Base-by-base conservation (phyloP, 2,329 filamentous ascomycete species). In the Colletotrichum limetticola region DNA sequence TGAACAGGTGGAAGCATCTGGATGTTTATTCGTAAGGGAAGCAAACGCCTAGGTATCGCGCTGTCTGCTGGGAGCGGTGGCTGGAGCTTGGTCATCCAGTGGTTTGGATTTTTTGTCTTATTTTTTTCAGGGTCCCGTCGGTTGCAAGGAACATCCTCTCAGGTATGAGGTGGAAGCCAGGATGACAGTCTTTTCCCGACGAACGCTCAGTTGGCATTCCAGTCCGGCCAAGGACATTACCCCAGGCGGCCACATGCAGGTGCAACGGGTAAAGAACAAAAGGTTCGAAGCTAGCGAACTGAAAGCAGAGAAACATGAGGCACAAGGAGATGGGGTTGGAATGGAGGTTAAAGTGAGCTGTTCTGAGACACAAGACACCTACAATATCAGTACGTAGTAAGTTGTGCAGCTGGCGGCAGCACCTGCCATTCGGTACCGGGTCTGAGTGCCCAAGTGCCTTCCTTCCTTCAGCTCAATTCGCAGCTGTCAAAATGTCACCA, bases 61-160 rank as follows among this genome's bases (percentile, higher is more conserved):
- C 19, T 8, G 19, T 35, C 26, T 56, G 35, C 26, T 56, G 60
- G 52, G 22, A 63, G 22, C 57, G 52, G 66, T 64, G 70, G 70
- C 37, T 72, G 66, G 60, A 19, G 60, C 35, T 66, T 14, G 66
- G 71, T 62, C 53, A 66, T 66, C 35, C 42, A 28, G 32, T 1
- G n/a, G 22, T 55, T 61, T 70, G 55, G 32, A 42, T 42, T 30
- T 57, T 58, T 49, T 49, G 42, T 49, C 42, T 49, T 11, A n/a
- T n/a, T 49, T 60, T 65, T 65, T 70, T 70, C 66, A 72, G 71
- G 71, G 71, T 71, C 71, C 56, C 26, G 30, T 28, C 4, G 22
- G 42, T 22, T 49, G 56, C 71, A 72, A 62, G 71, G 71, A 72
- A 70, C 26, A 72, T 71, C 60, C 71, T 65, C 55, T 61, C 52